Evolutionary conservation across 1,284 basidiomycete genomes (phyloP).

Genomic region (Microbotryum saponariae): DNA sequence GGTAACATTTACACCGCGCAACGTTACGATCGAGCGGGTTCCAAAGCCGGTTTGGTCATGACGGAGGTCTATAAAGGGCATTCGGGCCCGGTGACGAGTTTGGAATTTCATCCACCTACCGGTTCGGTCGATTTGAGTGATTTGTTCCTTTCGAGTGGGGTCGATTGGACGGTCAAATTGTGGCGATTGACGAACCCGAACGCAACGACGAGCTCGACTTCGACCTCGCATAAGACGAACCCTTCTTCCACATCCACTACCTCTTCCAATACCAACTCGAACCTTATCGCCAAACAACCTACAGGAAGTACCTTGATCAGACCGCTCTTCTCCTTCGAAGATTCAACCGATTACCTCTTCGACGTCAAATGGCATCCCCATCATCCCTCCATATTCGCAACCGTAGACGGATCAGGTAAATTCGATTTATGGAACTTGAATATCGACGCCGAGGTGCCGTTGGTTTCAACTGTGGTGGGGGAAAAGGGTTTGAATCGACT

Average conservation of each 20-base stretch:
- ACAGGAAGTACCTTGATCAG: constrained; percentile 47
- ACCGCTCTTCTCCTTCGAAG: constrained; percentile 86
- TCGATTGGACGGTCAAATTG: constrained; percentile 93
- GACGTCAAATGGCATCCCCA: constrained; percentile 95
- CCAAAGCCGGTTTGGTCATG: constrained; percentile 88
- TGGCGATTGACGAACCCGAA: constrained; percentile 48
- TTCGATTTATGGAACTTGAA: constrained; percentile 98
- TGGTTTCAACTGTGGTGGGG: constrained; percentile 55
- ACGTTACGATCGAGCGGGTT: constrained; percentile 88
- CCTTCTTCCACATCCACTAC: background rate
- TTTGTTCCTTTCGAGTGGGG: constrained; percentile 80
- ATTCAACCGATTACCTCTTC: constrained; percentile 97
- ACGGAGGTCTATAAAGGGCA: constrained; percentile 88
- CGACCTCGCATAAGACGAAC: background rate
- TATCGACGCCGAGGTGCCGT: constrained; percentile 78
- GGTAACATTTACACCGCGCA: constrained; percentile 93
- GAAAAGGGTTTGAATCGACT: background rate
- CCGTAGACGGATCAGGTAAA: constrained; percentile 85
- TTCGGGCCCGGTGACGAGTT: constrained; percentile 81
- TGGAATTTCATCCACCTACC: constrained; percentile 81
- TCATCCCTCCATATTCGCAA: constrained; percentile 88
- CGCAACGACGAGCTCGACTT: background rate
- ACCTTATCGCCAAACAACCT: constrained; percentile 25
- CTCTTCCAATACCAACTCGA: constrained; percentile 47
- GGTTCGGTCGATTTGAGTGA: constrained; percentile 92